Evolutionary conservation across 1,284 basidiomycete genomes (phyloP).

Genomic region (Coniferiporia weirii): DNA sequence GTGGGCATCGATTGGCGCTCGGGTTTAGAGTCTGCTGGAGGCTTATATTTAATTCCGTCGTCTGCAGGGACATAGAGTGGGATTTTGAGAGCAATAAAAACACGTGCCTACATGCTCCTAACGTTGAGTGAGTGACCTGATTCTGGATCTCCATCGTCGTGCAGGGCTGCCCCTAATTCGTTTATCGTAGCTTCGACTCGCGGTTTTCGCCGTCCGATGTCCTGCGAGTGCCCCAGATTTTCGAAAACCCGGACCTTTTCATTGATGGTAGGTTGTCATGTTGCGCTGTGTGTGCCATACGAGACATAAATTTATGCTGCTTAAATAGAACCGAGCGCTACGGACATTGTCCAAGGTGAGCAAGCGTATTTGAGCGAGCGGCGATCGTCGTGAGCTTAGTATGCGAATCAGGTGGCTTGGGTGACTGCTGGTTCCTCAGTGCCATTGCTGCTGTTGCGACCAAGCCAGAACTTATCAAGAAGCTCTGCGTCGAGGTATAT

Average conservation of each 20-base stretch:
- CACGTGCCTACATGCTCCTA: conserved; percentile 39
- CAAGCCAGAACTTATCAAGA: conserved; percentile 38
- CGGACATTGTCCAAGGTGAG: conserved; percentile 39
- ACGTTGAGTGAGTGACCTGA: conserved; percentile 11
- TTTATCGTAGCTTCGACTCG: no score
- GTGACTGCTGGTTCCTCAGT: conserved; percentile 48
- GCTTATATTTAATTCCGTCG: not conserved
- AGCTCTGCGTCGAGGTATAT: conserved; percentile 44
- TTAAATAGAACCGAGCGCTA: conserved; percentile 11
- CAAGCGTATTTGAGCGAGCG: not conserved
- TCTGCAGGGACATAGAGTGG: conserved; percentile 43
- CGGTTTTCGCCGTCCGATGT: conserved; percentile 34
- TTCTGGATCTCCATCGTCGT: no score
- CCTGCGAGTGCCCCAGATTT: conserved; percentile 40
- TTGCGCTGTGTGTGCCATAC: conserved; percentile 23
- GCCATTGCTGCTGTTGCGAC: conserved; percentile 40
- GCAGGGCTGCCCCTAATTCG: no score
- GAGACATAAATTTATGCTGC: not conserved
- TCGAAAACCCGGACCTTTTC: conserved; percentile 40
- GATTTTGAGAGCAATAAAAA: conserved; percentile 42
- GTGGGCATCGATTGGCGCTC: conserved; percentile 15
- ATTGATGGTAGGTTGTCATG: conserved; percentile 30
- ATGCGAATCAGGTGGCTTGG: conserved; percentile 23
- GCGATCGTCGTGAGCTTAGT: not conserved
- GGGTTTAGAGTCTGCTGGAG: not conserved